Base-by-base conservation (phyloP, 805 yeast genomes). In the Yarrowia porcina region DNA sequence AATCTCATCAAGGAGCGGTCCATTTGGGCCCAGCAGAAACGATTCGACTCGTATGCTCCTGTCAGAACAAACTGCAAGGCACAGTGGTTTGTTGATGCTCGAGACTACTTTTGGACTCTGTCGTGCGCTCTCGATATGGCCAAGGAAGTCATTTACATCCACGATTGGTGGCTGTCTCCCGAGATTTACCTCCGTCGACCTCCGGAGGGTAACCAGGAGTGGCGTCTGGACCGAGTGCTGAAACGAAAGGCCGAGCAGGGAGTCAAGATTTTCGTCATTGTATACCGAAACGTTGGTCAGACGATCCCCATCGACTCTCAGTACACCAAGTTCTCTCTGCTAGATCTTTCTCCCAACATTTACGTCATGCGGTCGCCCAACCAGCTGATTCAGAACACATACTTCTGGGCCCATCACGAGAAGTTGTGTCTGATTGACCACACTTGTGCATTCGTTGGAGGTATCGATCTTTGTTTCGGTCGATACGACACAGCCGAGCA, bases 391-490 rank as follows among this genome's bases (percentile, higher is more conserved):
- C 97, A 94, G 72, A 89, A 90, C 68, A 93, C 97, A 0, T 88
- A 85, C 70, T 96, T 94, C 72, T 94, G 99, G 99, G 99, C 99
- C 0, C 99, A 94, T 76, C 99, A 94, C 76, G 99, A 94, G 71
- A 94, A 94, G 71, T 74, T 94, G 64, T 85, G 92, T 65, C 82
- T 94, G 35, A 78, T 94, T 64, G 99, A 94, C 74, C 89, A 89
- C 67, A 86, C 92, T 0, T 81, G 91, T 47, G 96, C 96, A 2
- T 94, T 93, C 71, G 77, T 91, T 62, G 99, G 99, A 36, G 99
- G 99, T 38, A 86, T 93, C 67, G 99, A 94, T 75, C 79, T 94
- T 63, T 94, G 99, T 72, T 94, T 83, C 73, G 99, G 99, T 20
- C 82, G 99, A 69, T 94, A 83, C 77, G 99, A 94, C 74, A 93